Percentiles rank a stretch among this genome's conserved stretches.
Evolutionary conservation across 768 basidiomycete species (phyloP).

Genomic region (Kondoa malvinella): DNA sequence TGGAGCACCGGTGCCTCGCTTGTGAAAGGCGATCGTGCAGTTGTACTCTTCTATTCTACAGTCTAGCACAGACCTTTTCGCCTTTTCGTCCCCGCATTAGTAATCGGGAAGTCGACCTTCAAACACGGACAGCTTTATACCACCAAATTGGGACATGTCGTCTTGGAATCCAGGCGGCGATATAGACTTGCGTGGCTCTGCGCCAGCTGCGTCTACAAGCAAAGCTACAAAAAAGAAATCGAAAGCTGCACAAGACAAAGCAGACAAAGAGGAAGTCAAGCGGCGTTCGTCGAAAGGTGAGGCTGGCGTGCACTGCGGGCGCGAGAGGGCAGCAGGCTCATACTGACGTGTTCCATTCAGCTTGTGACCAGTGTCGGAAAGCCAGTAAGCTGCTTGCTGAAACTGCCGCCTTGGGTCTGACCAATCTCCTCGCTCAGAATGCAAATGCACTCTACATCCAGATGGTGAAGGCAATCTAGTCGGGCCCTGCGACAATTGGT

Average conservation of each 20-base stretch:
- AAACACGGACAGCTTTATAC: too few species aligned
- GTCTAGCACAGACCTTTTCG: too few species aligned
- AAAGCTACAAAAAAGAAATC: background rate
- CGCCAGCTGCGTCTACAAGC: background rate
- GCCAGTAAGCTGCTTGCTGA: background rate
- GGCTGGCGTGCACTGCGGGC: background rate
- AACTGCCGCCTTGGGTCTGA: background rate
- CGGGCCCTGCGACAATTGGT: conserved; percentile 60
- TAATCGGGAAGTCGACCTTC: too few species aligned
- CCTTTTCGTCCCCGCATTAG: too few species aligned
- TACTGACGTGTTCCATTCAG: background rate
- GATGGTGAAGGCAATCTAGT: background rate
- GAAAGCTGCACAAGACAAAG: background rate
- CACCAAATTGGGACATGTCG: background rate
- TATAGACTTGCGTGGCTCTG: background rate
- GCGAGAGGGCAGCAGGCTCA: background rate
- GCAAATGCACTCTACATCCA: conserved; percentile 9
- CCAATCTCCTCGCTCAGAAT: background rate
- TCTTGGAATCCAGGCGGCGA: background rate
- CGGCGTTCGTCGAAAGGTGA: conserved; percentile 12
- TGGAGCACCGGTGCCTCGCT: too few species aligned
- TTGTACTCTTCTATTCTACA: too few species aligned
- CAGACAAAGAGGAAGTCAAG: conserved; percentile 17
- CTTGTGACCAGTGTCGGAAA: background rate
- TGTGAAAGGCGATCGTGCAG: too few species aligned